Base-by-base conservation (phyloP, 2,329 filamentous ascomycete species). In the Paracamarosporium sp. region DNA sequence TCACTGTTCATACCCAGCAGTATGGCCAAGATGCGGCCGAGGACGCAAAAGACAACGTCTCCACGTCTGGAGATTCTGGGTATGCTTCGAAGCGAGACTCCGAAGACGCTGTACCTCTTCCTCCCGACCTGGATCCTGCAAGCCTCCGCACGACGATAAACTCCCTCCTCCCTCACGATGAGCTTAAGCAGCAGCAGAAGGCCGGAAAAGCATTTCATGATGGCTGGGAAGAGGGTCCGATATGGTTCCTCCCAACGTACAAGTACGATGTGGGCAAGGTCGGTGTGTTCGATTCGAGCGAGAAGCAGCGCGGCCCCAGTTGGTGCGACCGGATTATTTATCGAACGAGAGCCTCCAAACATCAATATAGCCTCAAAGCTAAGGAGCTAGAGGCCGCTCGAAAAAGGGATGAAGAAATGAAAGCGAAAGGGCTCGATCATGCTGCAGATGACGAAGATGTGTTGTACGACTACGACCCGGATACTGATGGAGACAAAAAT, bases 191-290 rank as follows among this genome's bases (percentile, higher is more conserved):
- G 55, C 86, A 92, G 57, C 93, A 96, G 66, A 87, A 85, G 63
- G 80, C 86, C 36, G 85, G 87, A n/a, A 95, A 90, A 71, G 88
- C 88, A 0, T 96, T 99, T 61, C 87, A 96, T 58, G 91, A 97
- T 60, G 94, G 93, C 1, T 99, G 95, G 93, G 85, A 85, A 50
- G 95, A 99, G 81, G 95, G 93, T 0, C 83, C 87, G 0, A 93
- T 99, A 55, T 86, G 86, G 1, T 99, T 99, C 70, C 75, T 98
- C 15, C 95, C 95, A 1, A 96, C 95, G 0, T 99, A 99, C 78
- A 99, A 99, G 76, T 99, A 99, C 67, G 96, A 99, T 69, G 83
- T 97, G 27, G 95, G 95, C n/a, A 96, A 90, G 28, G 87, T 97
- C 30, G 91, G 91, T 1, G 85, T 93, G 28, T 99, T 97, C 73